Evolutionary conservation across 2,329 filamentous ascomycete species (phyloP).

Genomic region (Aspergillus phoenicis): DNA sequence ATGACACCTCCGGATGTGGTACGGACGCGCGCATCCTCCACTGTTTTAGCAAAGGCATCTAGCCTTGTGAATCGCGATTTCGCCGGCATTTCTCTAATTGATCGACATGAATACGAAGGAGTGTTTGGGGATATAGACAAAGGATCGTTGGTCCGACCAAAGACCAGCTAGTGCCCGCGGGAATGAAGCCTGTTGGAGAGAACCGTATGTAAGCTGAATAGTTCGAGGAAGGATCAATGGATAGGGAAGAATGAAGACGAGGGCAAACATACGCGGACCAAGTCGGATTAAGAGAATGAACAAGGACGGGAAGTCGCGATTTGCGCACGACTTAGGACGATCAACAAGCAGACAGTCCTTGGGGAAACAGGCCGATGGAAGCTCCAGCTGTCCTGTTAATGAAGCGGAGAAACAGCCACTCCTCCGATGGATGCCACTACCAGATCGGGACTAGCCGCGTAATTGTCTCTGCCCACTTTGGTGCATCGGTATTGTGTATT

Average conservation of each 20-base stretch:
- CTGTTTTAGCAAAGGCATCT: slow-evolving; percentile 98
- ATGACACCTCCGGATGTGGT: slow-evolving; percentile 95
- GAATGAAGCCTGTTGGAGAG: slow-evolving; percentile 11
- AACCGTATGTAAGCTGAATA: slow-evolving; percentile 7
- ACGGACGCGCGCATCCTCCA: slow-evolving; percentile 94
- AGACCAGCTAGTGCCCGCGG: slow-evolving; percentile 20
- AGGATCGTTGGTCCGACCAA: slow-evolving; percentile 16
- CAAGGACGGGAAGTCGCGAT: slow-evolving; percentile 8
- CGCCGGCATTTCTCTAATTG: slow-evolving; percentile 66
- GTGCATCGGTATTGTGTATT: slow-evolving; percentile 25
- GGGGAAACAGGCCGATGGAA: slow-evolving; percentile 2
- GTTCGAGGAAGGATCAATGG: background rate
- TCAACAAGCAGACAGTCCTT: background rate
- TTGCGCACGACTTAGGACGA: slow-evolving; percentile 8
- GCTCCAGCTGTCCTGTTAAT: slow-evolving; percentile 19
- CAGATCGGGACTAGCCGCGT: background rate
- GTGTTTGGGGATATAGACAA: slow-evolving; percentile 3
- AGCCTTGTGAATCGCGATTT: slow-evolving; percentile 96
- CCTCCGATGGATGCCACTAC: background rate
- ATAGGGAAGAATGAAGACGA: background rate
- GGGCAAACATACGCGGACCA: slow-evolving; percentile 9
- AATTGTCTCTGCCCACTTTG: slow-evolving; percentile 4
- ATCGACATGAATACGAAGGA: slow-evolving; percentile 32
- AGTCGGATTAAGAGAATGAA: background rate
- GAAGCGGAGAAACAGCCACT: slow-evolving; percentile 9